Base-by-base conservation (phyloP, 2,329 filamentous ascomycete species). In the Cyclaneusma minus region DNA sequence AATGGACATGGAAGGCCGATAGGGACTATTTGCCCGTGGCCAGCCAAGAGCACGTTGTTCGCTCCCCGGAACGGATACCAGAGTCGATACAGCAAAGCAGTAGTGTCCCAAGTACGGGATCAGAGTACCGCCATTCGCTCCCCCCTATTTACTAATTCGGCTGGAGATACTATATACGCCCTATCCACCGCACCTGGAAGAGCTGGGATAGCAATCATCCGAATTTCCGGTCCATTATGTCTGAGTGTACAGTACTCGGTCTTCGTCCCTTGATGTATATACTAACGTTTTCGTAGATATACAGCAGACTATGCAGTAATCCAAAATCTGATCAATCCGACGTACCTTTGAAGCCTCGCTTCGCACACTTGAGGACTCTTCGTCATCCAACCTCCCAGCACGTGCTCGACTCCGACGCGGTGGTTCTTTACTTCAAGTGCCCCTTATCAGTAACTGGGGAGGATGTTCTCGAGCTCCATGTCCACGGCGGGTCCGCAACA, bases 401-500 rank as follows among this genome's bases (percentile, higher is more conserved):
- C 22, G 47, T 76, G 10, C 62, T 82, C 13, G 89, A 98, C 45
- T 68, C 83, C 0, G 68, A 73, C 26, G 80, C 89, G 1, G 51
- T 95, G 8, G 61, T 93, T 2, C 63, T 95, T 15, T 81, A 78
- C 52, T 93, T 95, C 38, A 79, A 82, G 0, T 62, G 58, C 0
- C 85, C 87, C 0, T 67, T 68, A 25, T 92, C 84, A 0, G 83
- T 82, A 6, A 98, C 89, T 0, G 89, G 89, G 16, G 85, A 95
- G 47, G 83, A 94, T 44, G 62, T 95, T 1, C 64, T 98, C 2
- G 89, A 98, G 48, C 54, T 98, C 4, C 89, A 98, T 42, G 67
- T 94, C n/a, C 89, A 98, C 44, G 89, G 89, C 15, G 87, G 89
- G 0, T 65, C 74, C 3, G 89, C 89, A 3, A 84, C 89, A 5